phyloP scores from a whole-genome alignment of 2,329 filamentous ascomycete species.

The Cephalotrichum gorgonifer region DNA sequence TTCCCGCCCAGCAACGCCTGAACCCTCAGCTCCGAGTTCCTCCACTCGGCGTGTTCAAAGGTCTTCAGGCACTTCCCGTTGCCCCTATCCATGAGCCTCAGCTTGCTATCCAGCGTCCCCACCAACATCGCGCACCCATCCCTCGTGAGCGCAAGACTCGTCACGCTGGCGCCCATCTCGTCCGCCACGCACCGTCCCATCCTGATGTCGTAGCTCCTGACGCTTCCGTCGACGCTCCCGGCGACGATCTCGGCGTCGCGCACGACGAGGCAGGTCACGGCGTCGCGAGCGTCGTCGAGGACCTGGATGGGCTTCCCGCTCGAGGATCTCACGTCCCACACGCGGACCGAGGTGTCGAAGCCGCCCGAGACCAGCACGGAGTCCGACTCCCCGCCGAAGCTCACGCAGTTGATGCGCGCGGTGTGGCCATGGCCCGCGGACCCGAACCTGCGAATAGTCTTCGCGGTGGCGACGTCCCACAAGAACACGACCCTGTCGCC shows the following conservation, averaged over 20 bases:
- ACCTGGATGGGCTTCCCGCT: conserved; percentile 58
- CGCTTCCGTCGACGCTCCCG: conserved; percentile 75
- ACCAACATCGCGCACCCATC: conserved; percentile 69
- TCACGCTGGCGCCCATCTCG: conserved; percentile 61
- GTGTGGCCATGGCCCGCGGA: conserved; percentile 52
- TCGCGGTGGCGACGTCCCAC: conserved; percentile 82
- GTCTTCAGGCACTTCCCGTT: conserved; percentile 63
- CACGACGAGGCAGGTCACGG: conserved; percentile 42
- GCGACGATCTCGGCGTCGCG: conserved; percentile 50
- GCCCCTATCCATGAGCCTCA: conserved; percentile 72
- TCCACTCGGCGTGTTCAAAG: conserved; percentile 48
- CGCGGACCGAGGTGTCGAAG: conserved; percentile 63
- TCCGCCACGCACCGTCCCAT: conserved; percentile 63
- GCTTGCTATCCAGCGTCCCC: conserved; percentile 61
- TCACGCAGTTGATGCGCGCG: conserved; percentile 66
- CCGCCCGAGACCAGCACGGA: conserved; percentile 62
- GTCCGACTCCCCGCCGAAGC: conserved; percentile 69
- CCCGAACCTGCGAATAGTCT: conserved; percentile 65
- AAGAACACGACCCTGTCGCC: conserved; percentile 87
- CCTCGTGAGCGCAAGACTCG: conserved; percentile 58
- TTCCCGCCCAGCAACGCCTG: conserved; percentile 64
- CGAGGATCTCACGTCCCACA: conserved; percentile 59
- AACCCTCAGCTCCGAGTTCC: conserved; percentile 63
- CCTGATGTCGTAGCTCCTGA: conserved; percentile 73
- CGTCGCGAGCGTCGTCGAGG: conserved; percentile 62